Percentiles rank a stretch among this genome's conserved stretches.
These are phyloP conservation scores for Candolleomyces eurysporus DNA, from an alignment of 768 basidiomycete genomes.

Conservation along the genomic window DNA sequence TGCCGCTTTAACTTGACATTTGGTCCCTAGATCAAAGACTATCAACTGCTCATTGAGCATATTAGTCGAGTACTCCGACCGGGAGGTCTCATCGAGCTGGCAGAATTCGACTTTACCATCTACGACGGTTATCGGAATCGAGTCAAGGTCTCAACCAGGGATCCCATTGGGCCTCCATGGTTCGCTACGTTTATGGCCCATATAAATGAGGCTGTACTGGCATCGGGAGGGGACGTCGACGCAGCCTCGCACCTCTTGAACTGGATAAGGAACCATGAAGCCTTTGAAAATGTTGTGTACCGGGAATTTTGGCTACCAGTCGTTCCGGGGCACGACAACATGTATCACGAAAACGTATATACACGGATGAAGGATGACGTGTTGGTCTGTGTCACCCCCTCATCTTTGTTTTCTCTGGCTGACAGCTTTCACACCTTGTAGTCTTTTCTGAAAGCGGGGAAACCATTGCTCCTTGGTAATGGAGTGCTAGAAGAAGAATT, in stretches of 20 bases:
- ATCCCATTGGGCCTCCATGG: neutral
- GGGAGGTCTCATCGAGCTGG: conserved; percentile 63
- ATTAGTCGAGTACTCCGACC: conserved; percentile 66
- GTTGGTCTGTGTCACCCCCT: conserved; percentile 38
- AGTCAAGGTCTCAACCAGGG: neutral
- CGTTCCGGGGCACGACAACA: conserved; percentile 48
- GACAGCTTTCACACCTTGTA: conserved; percentile 21
- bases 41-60: conserved; percentile 53
- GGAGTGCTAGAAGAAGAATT: neutral
- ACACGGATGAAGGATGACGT: conserved; percentile 46
- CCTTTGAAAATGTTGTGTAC: conserved; percentile 58
- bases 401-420: neutral
- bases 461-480: conserved; percentile 59
- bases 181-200: neutral
- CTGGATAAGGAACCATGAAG: conserved; percentile 56
- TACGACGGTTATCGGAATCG: conserved; percentile 47
- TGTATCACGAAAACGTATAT: conserved; percentile 31
- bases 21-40: conserved; percentile 61
- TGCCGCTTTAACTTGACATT: neutral
- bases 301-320: conserved; percentile 63
- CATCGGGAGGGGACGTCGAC: conserved; percentile 8
- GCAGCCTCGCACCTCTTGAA: conserved; percentile 40
- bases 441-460: conserved; percentile 64
- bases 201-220: neutral
- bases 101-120: conserved; percentile 68